Evolutionary conservation across 148 eudicot genomes (phyloP), one percentile per base, ranked within the genome.

Genomic region (Camellia granthamiana): DNA sequence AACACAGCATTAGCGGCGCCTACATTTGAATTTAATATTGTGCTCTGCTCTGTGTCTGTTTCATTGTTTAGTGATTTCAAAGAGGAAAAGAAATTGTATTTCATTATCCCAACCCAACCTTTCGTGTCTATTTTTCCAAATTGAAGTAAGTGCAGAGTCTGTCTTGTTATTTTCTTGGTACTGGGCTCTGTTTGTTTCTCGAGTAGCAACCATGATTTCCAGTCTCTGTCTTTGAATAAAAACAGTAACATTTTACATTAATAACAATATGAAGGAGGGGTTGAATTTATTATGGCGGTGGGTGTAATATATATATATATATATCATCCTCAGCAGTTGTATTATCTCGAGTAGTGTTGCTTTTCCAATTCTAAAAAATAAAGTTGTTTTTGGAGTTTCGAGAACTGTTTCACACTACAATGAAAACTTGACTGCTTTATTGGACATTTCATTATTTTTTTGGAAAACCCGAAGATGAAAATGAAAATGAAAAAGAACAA

Each of bases 261-360:
- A 74, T 74, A 56, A 74, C 49, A 43, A 15, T 74, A 41, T 74
- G 77, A 74, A 74, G 60, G 75, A 59, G 76, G 41, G 41, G 60
- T 72, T 72, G 44, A 52, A 44, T 72, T 72, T 72, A 4, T 72
- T 56, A 3, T 7, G 13, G 16, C 13, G 7, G 0, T 68, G 51
- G 72, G 5, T 68, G 72, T 0, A 2, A 68, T 13, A n/a, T 18
- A 59, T 59, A 7, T 59, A 5, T 12, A 5, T 14, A 14, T 14
- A 6, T n/a, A 1, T 61, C n/a, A 6, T 61, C n/a, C 6, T n/a
- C 64, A 16, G 18, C n/a, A 6, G 21, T 61, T 6, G 16, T 61
- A 6, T 1, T 61, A 5, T 61, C 21, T 61, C 7, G 19, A 61
- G 7, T 18, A 61, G 16, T 61, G 21, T 42, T 15, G 49, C 6